A percentile compares a stretch with the other conserved stretches of the same genome.
Evolutionary conservation across 345 rosid genomes (phyloP).

Genomic region (Reutealis trisperma): DNA sequence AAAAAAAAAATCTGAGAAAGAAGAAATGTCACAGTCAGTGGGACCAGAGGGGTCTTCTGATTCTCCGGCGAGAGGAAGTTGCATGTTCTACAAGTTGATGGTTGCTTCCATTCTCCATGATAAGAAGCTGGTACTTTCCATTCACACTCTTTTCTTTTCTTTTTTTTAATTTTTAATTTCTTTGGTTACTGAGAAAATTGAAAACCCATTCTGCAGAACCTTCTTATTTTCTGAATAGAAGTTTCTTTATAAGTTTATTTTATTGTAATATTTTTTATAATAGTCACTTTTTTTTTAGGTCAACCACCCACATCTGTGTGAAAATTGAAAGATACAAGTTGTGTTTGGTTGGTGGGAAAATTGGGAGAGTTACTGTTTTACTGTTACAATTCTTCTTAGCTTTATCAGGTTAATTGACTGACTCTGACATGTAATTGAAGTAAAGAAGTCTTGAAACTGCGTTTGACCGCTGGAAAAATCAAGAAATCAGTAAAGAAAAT

Average conservation of each 20-base stretch:
- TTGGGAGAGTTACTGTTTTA: not conserved
- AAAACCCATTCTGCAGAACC: not conserved
- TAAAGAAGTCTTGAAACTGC: not conserved
- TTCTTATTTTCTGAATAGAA: too few species aligned
- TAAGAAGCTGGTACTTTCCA: constrained; percentile 32
- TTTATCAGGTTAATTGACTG: not conserved
- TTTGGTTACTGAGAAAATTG: constrained; percentile 23
- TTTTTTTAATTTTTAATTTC: not conserved
- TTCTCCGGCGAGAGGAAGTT: constrained; percentile 21
- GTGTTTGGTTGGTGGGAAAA: constrained; percentile 7
- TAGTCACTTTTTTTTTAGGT: not conserved
- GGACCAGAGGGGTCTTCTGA: constrained; percentile 18
- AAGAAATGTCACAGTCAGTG: constrained; percentile 24
- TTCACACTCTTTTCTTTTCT: not conserved
- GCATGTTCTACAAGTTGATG: constrained; percentile 44
- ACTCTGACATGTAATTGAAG: not conserved
- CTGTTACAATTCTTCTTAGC: not conserved
- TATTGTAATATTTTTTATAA: not conserved
- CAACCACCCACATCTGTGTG: not conserved
- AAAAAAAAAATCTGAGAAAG: not conserved
- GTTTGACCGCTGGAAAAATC: not conserved
- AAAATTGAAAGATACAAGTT: not conserved
- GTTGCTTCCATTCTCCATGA: constrained; percentile 42
- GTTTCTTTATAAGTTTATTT: too few species aligned
- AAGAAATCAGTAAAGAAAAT: not conserved